A percentile compares a stretch with the other conserved stretches of the same genome.
Conservation (phyloP, 192 early-diverging fungal species). For the Umbelopsis ramanniana region DNA sequence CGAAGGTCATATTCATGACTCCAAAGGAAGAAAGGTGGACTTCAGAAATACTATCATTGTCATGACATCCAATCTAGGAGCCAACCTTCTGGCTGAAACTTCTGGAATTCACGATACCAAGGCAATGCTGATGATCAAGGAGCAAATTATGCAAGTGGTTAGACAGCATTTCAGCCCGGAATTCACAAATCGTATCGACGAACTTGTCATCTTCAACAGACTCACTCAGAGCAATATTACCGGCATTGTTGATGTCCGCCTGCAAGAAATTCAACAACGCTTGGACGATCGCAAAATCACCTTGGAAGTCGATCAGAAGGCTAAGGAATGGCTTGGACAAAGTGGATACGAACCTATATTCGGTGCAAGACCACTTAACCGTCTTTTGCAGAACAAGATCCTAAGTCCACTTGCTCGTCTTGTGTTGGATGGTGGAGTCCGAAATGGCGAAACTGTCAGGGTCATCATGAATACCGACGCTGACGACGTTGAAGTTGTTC, state of each 20-base stretch:
- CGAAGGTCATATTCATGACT: slow-evolving; percentile 80
- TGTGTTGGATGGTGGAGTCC: slow-evolving; percentile 58
- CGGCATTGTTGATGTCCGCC: slow-evolving; percentile 77
- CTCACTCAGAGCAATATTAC: slow-evolving; percentile 67
- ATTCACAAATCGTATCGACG: slow-evolving; percentile 82
- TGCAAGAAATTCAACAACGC: slow-evolving; percentile 68
- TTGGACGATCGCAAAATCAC: slow-evolving; percentile 78
- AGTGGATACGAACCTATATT: slow-evolving; percentile 91
- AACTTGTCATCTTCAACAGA: slow-evolving; percentile 81
- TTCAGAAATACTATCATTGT: slow-evolving; percentile 85
- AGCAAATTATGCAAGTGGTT: slow-evolving; percentile 69
- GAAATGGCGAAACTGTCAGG: slow-evolving; percentile 48
- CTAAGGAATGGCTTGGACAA: slow-evolving; percentile 75
- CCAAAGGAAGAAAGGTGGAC: slow-evolving; percentile 75
- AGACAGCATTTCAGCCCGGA: slow-evolving; percentile 79
- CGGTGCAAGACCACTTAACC: slow-evolving; percentile 91
- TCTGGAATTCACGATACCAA: slow-evolving; percentile 34
- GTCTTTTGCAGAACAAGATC: slow-evolving; percentile 80
- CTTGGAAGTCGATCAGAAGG: slow-evolving; percentile 69
- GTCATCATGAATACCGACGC: slow-evolving; percentile 34
- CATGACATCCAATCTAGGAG: slow-evolving; percentile 82
- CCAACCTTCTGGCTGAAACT: slow-evolving; percentile 64
- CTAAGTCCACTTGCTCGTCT: slow-evolving; percentile 56
- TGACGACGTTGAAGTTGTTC: slow-evolving; percentile 36
- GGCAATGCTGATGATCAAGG: slow-evolving; percentile 57